Evolutionary conservation across 164 flowering plant genomes (phyloP), one percentile per base, ranked within the genome.

Genomic region (Chimonanthus salicifolius): DNA sequence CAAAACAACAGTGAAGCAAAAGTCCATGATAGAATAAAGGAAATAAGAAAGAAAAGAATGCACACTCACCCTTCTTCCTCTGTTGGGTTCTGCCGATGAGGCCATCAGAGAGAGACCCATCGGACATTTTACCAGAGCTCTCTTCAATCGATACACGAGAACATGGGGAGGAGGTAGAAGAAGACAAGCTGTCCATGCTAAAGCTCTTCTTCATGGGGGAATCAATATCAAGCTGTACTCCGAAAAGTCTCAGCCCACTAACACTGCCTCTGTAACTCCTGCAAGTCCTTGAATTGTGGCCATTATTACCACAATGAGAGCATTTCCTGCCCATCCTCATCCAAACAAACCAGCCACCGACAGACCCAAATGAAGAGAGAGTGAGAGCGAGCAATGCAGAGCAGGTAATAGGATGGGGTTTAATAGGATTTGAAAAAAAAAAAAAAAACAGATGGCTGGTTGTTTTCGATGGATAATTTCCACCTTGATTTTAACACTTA

Each of bases 271-370:
- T 80, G 78, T 69, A 74, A 73, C 21, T 71, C 43, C 75, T 79
- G 77, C 97, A 92, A 33, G 93, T 92, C 78, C 94, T 87, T 76
- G 92, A 88, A 82, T 91, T 91, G 50, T 91, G 97, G 58, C 97
- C 97, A 67, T 82, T 81, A 84, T 87, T 88, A 64, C 97, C 93
- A 84, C 96, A 91, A 78, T 85, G 92, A 70, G 96, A 91, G 81
- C 96, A 91, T 79, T 87, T 91, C 74, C 96, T 91, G 49, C 86
- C 92, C 95, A 90, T 91, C 75, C 72, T 82, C 74, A 69, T 47
- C 80, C 75, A 73, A 76, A 79, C 80, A 71, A 62, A 62, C 18
- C 70, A 64, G 69, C 64, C 21, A 54, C 60, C 60, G 60, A 54
- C 60, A 13, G 16, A 63, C 66, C 21, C 66, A 18, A 7, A 16